Evolutionary conservation across 371 early-diverging fungal genomes (phyloP).

Genomic region (Furculomyces boomerangus): DNA sequence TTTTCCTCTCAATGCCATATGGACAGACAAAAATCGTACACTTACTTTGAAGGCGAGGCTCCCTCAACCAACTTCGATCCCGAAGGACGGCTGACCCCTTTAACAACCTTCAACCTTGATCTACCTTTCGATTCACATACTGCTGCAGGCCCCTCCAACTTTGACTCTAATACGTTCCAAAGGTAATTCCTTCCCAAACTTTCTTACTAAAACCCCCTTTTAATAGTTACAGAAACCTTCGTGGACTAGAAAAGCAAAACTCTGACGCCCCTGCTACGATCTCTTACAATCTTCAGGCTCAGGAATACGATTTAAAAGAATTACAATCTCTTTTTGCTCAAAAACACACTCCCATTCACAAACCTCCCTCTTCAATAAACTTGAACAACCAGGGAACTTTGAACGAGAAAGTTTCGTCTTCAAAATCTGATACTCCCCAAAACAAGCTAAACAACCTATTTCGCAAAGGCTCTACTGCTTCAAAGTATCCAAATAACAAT

Average conservation of each 20-base stretch:
- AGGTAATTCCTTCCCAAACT: background rate
- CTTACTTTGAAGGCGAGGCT: too few relatives aligned
- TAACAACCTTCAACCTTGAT: too few relatives aligned
- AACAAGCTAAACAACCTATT: background rate
- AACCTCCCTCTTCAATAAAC: too few relatives aligned
- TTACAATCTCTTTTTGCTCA: background rate
- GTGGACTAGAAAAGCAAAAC: background rate
- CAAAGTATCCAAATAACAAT: background rate
- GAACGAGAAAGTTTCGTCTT: too few relatives aligned
- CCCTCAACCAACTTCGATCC: background rate
- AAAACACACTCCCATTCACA: background rate
- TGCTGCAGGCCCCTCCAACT: too few relatives aligned
- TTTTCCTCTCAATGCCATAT: too few relatives aligned
- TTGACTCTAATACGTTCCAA: too few relatives aligned
- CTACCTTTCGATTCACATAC: too few relatives aligned
- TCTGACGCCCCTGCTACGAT: background rate
- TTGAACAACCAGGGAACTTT: too few relatives aligned
- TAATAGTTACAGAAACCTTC: background rate
- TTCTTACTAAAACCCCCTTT: background rate
- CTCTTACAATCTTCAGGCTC: background rate
- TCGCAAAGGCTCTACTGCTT: background rate
- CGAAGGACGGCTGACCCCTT: background rate
- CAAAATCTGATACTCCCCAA: too few relatives aligned
- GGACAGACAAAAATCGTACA: too few relatives aligned
- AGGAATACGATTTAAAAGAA: background rate